Evolutionary conservation across 148 eudicot genomes (phyloP).

Genomic region (Dysphania ambrosioides): DNA sequence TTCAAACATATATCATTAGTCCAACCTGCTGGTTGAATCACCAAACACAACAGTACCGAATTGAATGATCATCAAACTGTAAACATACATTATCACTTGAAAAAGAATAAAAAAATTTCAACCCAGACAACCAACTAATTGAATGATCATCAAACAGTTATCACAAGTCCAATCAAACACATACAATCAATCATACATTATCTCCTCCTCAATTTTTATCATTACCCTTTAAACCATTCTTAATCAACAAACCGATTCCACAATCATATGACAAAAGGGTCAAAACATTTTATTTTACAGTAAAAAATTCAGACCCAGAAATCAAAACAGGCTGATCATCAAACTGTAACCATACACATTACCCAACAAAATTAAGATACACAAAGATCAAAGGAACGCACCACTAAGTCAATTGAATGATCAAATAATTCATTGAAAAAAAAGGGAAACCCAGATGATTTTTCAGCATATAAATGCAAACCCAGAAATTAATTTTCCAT

Average conservation of each 20-base stretch:
- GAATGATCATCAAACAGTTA: too few relatives aligned
- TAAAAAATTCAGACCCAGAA: conserved; percentile 5
- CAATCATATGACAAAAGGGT: not conserved
- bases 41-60: too few relatives aligned
- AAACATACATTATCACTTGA: too few relatives aligned
- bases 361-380: not conserved
- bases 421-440: conserved; percentile 4
- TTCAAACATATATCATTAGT: conserved; percentile 17
- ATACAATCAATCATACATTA: conserved; percentile 11
- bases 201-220: not conserved
- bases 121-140: too few relatives aligned
- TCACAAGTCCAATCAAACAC: conserved; percentile 13
- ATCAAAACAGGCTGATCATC: conserved; percentile 8
- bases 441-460: conserved; percentile 16
- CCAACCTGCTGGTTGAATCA: not conserved
- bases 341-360: conserved; percentile 10
- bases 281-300: not conserved
- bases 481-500: conserved; percentile 22
- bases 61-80: too few relatives aligned
- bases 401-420: conserved; percentile 23
- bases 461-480: conserved; percentile 15
- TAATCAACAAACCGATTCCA: not conserved
- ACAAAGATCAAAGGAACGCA: conserved; percentile 15
- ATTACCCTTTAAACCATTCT: not conserved
- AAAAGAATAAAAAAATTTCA: too few relatives aligned